Evolutionary conservation across 192 early-diverging fungal species (phyloP).

Genomic region (Mortierella claussenii): DNA sequence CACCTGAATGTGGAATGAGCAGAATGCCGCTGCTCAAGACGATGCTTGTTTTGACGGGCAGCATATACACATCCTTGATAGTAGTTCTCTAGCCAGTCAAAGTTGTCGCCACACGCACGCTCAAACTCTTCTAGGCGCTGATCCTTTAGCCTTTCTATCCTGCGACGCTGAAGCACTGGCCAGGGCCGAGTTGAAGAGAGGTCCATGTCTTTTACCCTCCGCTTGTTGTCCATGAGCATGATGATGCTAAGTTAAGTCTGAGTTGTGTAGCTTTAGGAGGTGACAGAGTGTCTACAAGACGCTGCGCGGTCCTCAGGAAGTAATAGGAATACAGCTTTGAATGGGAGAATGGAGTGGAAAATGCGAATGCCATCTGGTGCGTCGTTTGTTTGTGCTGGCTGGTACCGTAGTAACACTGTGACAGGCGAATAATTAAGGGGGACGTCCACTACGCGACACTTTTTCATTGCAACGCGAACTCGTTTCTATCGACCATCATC

Average conservation of each 20-base stretch:
- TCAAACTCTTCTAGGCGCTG: slow-evolving; percentile 32
- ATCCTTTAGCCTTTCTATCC: slow-evolving; percentile 31
- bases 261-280: background rate
- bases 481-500: background rate
- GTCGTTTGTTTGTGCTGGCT: too few relatives aligned
- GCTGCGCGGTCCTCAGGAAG: background rate
- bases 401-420: too few relatives aligned
- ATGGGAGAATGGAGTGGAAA: too few relatives aligned
- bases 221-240: slow-evolving; percentile 19
- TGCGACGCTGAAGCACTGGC: slow-evolving; percentile 27
- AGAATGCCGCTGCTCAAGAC: background rate
- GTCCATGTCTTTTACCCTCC: background rate
- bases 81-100: slow-evolving; percentile 49
- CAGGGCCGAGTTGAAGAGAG: background rate
- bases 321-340: too few relatives aligned
- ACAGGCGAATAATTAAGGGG: too few relatives aligned
- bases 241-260: background rate
- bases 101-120: slow-evolving; percentile 22
- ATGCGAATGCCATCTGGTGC: too few relatives aligned
- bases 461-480: background rate
- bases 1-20: slow-evolving; percentile 7
- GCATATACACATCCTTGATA: slow-evolving; percentile 50
- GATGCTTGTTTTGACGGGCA: slow-evolving; percentile 23
- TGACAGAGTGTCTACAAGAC: background rate
- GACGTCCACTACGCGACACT: too few relatives aligned